Evolutionary conservation across 176 grass and related monocot genomes (phyloP).

Genomic region (Carex pumila): DNA sequence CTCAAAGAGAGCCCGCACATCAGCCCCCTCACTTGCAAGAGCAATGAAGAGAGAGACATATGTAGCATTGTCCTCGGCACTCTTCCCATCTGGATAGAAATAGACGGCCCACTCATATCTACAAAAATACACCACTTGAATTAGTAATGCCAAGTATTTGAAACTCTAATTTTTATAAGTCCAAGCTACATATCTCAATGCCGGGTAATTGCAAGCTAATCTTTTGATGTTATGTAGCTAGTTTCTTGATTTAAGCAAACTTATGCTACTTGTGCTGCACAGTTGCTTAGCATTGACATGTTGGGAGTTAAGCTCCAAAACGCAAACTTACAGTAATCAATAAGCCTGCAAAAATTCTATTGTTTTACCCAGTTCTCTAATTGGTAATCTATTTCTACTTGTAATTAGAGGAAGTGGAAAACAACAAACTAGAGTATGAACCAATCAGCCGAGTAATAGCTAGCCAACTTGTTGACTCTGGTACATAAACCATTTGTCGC

Average conservation of each 20-base stretch:
- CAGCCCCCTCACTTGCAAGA: constrained; percentile 80
- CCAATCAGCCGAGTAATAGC: background rate
- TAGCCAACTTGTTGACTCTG: background rate
- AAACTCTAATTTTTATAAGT: background rate
- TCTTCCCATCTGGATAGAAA: constrained; percentile 98
- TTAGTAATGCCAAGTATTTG: background rate
- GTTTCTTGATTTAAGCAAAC: background rate
- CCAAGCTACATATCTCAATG: background rate
- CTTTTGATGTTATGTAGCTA: background rate
- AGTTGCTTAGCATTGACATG: background rate
- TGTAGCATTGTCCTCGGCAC: constrained; percentile 58
- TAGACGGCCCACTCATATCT: constrained; percentile 84
- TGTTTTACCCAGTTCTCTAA: background rate
- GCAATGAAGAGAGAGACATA: constrained; percentile 98
- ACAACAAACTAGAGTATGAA: background rate
- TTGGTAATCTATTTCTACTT: background rate
- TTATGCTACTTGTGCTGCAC: background rate
- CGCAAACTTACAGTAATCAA: background rate
- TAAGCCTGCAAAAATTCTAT: background rate
- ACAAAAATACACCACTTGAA: background rate
- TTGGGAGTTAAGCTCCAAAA: background rate
- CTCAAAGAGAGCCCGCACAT: constrained; percentile 93
- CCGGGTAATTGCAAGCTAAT: background rate
- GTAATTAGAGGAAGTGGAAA: background rate
- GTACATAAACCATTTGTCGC: background rate